phyloP scores from a whole-genome alignment of 805 yeast genomes.

The Saccharomycopsis guyanensis region DNA sequence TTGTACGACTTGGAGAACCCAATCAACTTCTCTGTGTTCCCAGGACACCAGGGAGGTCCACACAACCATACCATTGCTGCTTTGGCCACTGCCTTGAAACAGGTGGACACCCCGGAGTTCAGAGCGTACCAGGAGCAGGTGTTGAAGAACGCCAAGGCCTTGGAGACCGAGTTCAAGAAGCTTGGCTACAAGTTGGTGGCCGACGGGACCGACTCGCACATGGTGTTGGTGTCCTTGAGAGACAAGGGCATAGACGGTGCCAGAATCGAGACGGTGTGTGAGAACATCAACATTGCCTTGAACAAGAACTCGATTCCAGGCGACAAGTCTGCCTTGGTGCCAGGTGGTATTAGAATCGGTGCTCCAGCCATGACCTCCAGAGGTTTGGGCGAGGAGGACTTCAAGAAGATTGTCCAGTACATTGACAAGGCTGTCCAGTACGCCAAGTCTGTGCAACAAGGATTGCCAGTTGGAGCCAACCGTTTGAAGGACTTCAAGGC shows the following conservation, averaged over 20 bases:
- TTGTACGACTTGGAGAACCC: slow-evolving; percentile 81
- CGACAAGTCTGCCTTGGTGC: slow-evolving; percentile 90
- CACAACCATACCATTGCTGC: slow-evolving; percentile 98
- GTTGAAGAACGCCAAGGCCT: slow-evolving; percentile 68
- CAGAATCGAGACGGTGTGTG: slow-evolving; percentile 84
- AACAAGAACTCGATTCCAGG: slow-evolving; percentile 97
- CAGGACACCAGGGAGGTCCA: slow-evolving; percentile 99
- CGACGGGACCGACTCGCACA: slow-evolving; percentile 91
- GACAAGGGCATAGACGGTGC: slow-evolving; percentile 85
- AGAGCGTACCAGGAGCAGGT: slow-evolving; percentile 79
- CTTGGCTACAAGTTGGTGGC: slow-evolving; percentile 76
- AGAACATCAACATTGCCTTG: slow-evolving; percentile 85
- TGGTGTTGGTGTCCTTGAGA: slow-evolving; percentile 78
- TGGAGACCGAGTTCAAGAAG: slow-evolving; percentile 57
- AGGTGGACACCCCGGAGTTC: slow-evolving; percentile 84
- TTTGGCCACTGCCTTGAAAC: slow-evolving; percentile 89
- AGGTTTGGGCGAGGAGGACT: slow-evolving; percentile 76
- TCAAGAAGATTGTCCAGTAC: slow-evolving; percentile 69
- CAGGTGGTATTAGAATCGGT: slow-evolving; percentile 94
- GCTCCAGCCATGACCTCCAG: slow-evolving; percentile 99
- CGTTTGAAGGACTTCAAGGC: slow-evolving; percentile 94
- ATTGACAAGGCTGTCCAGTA: slow-evolving; percentile 73
- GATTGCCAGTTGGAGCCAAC: slow-evolving; percentile 87
- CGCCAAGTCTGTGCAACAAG: slow-evolving; percentile 59
- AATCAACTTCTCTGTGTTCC: slow-evolving; percentile 96